A percentile compares a stretch with the other conserved stretches of the same genome.
phyloP scores from a whole-genome alignment of 441 rosid genomes.

The California macrophylla region DNA sequence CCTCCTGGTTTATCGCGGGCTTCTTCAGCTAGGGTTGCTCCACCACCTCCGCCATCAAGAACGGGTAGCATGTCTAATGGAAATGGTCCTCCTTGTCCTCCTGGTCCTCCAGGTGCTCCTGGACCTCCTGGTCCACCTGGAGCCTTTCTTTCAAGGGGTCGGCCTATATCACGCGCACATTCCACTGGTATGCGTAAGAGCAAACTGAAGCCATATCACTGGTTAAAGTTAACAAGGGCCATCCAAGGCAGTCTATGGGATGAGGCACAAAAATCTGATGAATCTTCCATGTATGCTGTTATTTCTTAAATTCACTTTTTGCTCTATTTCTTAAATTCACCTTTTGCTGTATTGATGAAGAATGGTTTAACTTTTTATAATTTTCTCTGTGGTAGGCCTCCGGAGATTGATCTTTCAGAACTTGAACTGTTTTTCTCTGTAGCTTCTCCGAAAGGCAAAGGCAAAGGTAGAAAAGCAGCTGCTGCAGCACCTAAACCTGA shows the following conservation, averaged over 20 bases:
- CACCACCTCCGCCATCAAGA: constrained; percentile 18
- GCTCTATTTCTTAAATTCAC: neutral
- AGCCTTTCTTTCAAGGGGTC: constrained; percentile 44
- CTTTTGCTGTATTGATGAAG: constrained; percentile 4
- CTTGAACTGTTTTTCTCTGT: constrained; percentile 86
- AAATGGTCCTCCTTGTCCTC: constrained; percentile 41
- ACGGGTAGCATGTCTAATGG: constrained; percentile 26
- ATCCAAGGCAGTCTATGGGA: constrained; percentile 95
- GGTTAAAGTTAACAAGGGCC: constrained; percentile 89
- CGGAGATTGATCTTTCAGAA: constrained; percentile 80
- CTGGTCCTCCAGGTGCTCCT: constrained; percentile 38
- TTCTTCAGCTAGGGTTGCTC: neutral
- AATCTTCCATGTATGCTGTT: constrained; percentile 52
- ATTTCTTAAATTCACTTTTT: neutral
- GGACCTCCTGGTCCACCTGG: neutral
- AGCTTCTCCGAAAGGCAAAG: constrained; percentile 44
- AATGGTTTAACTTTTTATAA: constrained; percentile 5
- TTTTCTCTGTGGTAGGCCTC: constrained; percentile 43
- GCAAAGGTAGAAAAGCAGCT: constrained; percentile 36
- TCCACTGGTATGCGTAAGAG: too few species aligned
- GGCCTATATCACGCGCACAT: constrained; percentile 42
- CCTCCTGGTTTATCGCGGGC: neutral
- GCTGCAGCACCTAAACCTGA: constrained; percentile 51
- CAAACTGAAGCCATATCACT: constrained; percentile 86
- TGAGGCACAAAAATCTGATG: constrained; percentile 73